Conservation (phyloP, 2,329 filamentous ascomycete genomes). For the Diaporthe sp. region DNA sequence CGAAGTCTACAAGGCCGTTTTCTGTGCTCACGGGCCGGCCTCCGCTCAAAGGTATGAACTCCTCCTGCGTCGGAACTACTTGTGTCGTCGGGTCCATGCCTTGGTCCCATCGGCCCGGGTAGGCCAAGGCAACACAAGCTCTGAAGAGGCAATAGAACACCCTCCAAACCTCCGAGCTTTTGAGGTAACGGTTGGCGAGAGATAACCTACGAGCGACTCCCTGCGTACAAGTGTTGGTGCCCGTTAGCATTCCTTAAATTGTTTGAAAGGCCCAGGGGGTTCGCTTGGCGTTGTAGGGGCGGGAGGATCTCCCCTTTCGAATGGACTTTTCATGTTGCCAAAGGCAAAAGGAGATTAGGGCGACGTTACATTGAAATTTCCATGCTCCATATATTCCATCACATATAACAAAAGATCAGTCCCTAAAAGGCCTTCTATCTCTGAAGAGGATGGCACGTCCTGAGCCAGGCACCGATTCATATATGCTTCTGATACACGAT, state of each 20-base stretch:
- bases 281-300: no score
- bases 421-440: neutral
- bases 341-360: neutral
- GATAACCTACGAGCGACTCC: slow-evolving; percentile 8
- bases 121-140: slow-evolving; percentile 13
- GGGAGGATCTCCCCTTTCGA: neutral
- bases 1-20: slow-evolving; percentile 3
- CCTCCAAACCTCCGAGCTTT: neutral
- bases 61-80: neutral
- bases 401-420: neutral
- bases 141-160: slow-evolving; percentile 17
- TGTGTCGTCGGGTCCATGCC: neutral
- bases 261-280: neutral
- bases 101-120: neutral
- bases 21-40: neutral
- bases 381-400: slow-evolving; percentile 30
- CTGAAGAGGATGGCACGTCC: no score
- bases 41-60: neutral
- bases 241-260: neutral
- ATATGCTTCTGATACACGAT: neutral
- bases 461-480: neutral
- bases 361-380: slow-evolving; percentile 11
- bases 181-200: neutral
- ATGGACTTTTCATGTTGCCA: neutral
- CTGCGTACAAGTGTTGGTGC: neutral